phyloP scores from a whole-genome alignment of 345 rosid species.

The Salix suchowensis region DNA sequence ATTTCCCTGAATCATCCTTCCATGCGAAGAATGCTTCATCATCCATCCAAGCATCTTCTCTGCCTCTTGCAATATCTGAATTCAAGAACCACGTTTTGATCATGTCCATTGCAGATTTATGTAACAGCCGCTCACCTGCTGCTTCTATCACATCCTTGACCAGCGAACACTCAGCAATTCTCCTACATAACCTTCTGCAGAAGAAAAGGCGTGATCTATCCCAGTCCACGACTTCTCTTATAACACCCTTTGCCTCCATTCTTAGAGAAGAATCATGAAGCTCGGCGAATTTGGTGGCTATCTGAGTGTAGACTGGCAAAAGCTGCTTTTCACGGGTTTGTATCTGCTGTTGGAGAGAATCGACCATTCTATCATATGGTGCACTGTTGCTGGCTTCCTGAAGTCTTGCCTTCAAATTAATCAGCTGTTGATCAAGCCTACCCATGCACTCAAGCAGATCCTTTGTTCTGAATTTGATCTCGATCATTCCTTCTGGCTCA shows the following conservation, averaged over 20 bases:
- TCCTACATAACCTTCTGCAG: conserved; percentile 63
- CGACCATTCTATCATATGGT: conserved; percentile 27
- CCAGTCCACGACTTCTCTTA: conserved; percentile 90
- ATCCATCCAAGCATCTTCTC: conserved; percentile 64
- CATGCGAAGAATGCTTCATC: conserved; percentile 81
- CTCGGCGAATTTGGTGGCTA: conserved; percentile 92
- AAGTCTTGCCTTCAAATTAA: conserved; percentile 55
- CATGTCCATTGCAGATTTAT: conserved; percentile 56
- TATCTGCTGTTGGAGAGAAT: conserved; percentile 65
- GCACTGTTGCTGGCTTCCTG: conserved; percentile 62
- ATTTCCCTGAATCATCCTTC: conserved; percentile 60
- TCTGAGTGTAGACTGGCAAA: conserved; percentile 79
- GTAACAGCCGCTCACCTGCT: conserved; percentile 58
- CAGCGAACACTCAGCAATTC: conserved; percentile 70
- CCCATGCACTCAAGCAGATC: conserved; percentile 97
- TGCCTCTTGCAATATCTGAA: conserved; percentile 48
- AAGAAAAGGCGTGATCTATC: conserved; percentile 60
- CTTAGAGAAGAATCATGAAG: conserved; percentile 90
- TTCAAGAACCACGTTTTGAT: conserved; percentile 79
- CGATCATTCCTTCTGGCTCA: conserved; percentile 97
- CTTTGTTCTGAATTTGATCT: conserved; percentile 88
- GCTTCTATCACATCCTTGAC: conserved; percentile 58
- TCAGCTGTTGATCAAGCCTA: conserved; percentile 75
- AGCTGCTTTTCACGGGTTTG: conserved; percentile 79
- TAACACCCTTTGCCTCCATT: conserved; percentile 95